phyloP scores from a whole-genome alignment of 1,139 yeast genomes.

The Zygotorulaspora mrakii region DNA sequence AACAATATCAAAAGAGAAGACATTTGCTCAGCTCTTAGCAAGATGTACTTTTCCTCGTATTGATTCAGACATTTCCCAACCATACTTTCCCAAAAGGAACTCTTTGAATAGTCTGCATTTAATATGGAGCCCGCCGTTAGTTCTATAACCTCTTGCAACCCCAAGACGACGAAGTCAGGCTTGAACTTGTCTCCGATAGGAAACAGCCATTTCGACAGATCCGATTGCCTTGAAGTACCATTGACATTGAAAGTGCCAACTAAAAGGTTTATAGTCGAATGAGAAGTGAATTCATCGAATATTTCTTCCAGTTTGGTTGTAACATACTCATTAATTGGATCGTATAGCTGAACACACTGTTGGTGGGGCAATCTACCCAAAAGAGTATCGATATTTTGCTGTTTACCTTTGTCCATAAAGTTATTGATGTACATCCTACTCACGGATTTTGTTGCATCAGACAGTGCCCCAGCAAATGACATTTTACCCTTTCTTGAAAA shows the following conservation, averaged over 20 bases:
- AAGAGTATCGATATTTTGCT: slow-evolving; percentile 77
- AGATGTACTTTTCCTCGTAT: slow-evolving; percentile 49
- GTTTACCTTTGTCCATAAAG: slow-evolving; percentile 88
- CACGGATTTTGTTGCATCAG: slow-evolving; percentile 94
- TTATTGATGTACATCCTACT: slow-evolving; percentile 94
- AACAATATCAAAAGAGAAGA: slow-evolving; percentile 75
- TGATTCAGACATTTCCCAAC: slow-evolving; percentile 55
- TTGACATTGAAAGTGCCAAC: slow-evolving; percentile 88
- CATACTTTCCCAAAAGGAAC: slow-evolving; percentile 59
- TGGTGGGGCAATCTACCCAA: slow-evolving; percentile 79
- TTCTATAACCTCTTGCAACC: slow-evolving; percentile 91
- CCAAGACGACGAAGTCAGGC: slow-evolving; percentile 74
- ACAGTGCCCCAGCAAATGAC: slow-evolving; percentile 93
- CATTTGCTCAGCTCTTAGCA: slow-evolving; percentile 80
- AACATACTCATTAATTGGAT: slow-evolving; percentile 84
- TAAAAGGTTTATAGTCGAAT: slow-evolving; percentile 58
- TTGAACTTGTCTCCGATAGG: slow-evolving; percentile 54
- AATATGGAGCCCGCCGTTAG: slow-evolving; percentile 79
- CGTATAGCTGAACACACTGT: slow-evolving; percentile 66
- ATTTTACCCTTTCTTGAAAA: slow-evolving; percentile 91
- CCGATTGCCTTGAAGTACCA: slow-evolving; percentile 56
- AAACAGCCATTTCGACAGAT: slow-evolving; percentile 75
- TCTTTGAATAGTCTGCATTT: slow-evolving; percentile 62
- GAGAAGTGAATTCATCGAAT: slow-evolving; percentile 57
- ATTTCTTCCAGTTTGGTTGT: slow-evolving; percentile 52